Base-by-base conservation (phyloP, 176 grass and related monocot species). In the Phoenix dactylifera region DNA sequence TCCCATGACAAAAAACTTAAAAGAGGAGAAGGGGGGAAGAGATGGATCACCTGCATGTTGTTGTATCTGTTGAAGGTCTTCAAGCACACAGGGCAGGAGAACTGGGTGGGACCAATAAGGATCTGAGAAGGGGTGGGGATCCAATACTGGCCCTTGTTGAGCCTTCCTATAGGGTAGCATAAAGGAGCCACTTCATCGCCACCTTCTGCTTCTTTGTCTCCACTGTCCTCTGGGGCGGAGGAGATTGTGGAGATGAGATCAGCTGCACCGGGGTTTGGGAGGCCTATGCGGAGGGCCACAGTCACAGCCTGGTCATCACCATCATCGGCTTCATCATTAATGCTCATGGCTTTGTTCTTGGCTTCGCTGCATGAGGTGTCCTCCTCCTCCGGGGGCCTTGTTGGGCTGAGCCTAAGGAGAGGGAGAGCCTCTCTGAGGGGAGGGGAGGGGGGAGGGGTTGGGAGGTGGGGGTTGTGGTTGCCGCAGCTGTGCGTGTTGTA, bases 61-160 rank as follows among this genome's bases (percentile, higher is more conserved):
- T 97, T 97, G 75, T 97, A 97, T 88, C 92, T 49, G 61, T 97
- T 97, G 80, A 97, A 97, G 49, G 92, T 97, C 59, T 97, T 97
- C 71, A 67, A 88, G 71, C 92, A 97, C 68, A 97, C 92, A n/a
- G 92, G 92, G 62, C 92, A 97, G 22, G 87, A 97, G 87, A 97
- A 97, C 78, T 97, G 92, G 26, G 92, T 97, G 0, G 92, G 92
- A 6, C 92, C 92, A 58, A 97, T 97, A 50, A 97, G 78, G 75
- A 97, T 97, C 75, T 97, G 92, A 29, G 92, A 87, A 55, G 92
- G 92, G 12, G 92, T 97, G 15, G 92, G 92, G 62, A 97, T 97
- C 92, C 92, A 97, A 59, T 97, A 91, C 75, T 97, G 92, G 15
- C 92, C 92, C 63, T 97, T 97, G 87, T 91, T 97, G 24, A 97